Base-by-base conservation (phyloP, 805 yeast genomes). In the Spathaspora girioi region DNA sequence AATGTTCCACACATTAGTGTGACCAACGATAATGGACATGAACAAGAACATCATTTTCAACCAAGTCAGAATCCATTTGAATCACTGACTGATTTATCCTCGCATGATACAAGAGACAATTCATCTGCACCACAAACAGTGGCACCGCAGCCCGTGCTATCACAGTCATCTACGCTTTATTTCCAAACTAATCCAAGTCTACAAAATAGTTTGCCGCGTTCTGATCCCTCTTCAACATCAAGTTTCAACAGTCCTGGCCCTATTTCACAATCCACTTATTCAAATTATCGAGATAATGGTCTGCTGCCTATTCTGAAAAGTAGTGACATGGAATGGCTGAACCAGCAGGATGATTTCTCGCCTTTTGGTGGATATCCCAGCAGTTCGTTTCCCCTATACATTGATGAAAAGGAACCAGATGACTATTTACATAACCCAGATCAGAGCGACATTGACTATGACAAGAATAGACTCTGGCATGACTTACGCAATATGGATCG, bases 311-410 rank as follows among this genome's bases (percentile, higher is more conserved):
- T 31, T 8, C 35, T 31, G 35, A 31, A 31, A 15, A 35, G 9
- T 35, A 35, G 40, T n/a, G 40, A 35, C 4, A n/a, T n/a, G 17
- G 18, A n/a, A 7, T 35, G 15, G n/a, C 44, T 18, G 15, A n/a
- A n/a, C n/a, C 17, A 68, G 18, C 20, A 35, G 4, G 27, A 20
- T 29, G 94, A 87, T 61, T 84, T 84, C 57, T 82, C 88, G 46
- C 99, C 98, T 2, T 93, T 93, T 71, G 99, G 98, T 47, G 98
- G 98, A 14, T 93, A 89, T 68, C 98, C 99, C 0, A 96, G 96
- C 8, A 78, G 90, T 15, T 83, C 89, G 2, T 93, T 93, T 72
- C 98, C 98, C 1, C 73, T 93, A 52, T 85, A 81, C 59, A 83
- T 93, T 56, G 97, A 93, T 53, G 98, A 93, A 59, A 89, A 89